phyloP scores from a whole-genome alignment of 2,329 filamentous ascomycete species.

The Fusarium cicatricum region DNA sequence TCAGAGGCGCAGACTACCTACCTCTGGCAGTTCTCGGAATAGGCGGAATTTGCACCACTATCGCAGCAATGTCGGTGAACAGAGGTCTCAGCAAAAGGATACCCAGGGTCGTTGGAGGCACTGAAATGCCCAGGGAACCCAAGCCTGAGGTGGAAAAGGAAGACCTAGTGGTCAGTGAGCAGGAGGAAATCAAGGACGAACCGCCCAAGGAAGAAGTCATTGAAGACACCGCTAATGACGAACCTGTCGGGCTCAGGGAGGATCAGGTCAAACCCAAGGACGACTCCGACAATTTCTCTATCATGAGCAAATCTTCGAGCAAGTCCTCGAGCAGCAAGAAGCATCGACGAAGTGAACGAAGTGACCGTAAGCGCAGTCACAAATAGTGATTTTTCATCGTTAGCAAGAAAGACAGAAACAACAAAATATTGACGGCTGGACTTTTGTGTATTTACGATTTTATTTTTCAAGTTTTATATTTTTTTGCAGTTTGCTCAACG shows the following conservation, averaged over 20 bases:
- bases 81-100: conserved; percentile 18
- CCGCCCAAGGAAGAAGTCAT: conserved; percentile 9
- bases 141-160: conserved; percentile 20
- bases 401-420: conserved; percentile 28
- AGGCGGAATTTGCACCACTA: conserved; percentile 19
- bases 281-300: no score
- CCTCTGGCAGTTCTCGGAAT: conserved; percentile 25
- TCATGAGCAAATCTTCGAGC: not conserved
- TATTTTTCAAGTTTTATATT: conserved; percentile 11
- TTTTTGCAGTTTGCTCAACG: conserved; percentile 10
- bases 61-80: conserved; percentile 23
- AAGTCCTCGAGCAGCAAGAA: conserved; percentile 27
- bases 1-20: conserved; percentile 12
- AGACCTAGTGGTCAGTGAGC: conserved; percentile 19
- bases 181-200: conserved; percentile 22
- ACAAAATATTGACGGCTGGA: conserved; percentile 18
- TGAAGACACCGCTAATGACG: no score
- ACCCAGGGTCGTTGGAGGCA: conserved; percentile 21
- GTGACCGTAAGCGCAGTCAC: conserved; percentile 29
- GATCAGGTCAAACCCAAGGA: no score
- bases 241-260: no score
- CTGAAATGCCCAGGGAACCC: conserved; percentile 23
- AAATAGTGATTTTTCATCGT: conserved; percentile 20
- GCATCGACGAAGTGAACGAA: conserved; percentile 16
- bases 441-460: conserved; percentile 28